Conservation (phyloP, 805 yeast genomes). For the Metschnikowia santaceciliae region DNA sequence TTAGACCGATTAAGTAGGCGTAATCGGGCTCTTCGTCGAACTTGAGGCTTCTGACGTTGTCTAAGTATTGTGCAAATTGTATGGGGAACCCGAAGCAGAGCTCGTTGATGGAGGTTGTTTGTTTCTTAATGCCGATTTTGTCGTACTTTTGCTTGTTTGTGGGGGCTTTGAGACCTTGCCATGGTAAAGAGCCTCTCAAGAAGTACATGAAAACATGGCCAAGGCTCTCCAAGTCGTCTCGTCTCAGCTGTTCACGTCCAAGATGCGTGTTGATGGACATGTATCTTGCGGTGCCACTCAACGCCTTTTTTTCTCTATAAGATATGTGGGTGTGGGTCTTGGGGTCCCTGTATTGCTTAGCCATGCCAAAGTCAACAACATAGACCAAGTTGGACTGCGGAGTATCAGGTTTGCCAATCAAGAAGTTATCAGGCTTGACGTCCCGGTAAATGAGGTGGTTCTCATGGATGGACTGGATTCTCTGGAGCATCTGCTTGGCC, state of each 20-base stretch:
- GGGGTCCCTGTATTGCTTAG: constrained; percentile 96
- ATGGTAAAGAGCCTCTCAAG: constrained; percentile 89
- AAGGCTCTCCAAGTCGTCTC: constrained; percentile 94
- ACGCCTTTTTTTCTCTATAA: constrained; percentile 89
- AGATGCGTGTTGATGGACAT: constrained; percentile 97
- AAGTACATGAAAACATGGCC: constrained; percentile 97
- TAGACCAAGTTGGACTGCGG: constrained; percentile 82
- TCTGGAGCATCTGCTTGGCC: constrained; percentile 88
- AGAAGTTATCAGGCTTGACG: constrained; percentile 95
- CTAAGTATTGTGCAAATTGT: constrained; percentile 89
- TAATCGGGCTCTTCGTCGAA: constrained; percentile 96
- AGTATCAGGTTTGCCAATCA: constrained; percentile 85
- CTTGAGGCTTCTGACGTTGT: constrained; percentile 79
- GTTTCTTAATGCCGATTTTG: constrained; percentile 94
- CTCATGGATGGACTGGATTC: constrained; percentile 83
- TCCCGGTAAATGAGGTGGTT: constrained; percentile 92
- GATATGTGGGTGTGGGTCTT: constrained; percentile 94
- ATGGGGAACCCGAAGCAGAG: constrained; percentile 86
- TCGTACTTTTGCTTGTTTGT: constrained; percentile 97
- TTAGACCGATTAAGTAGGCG: constrained; percentile 72
- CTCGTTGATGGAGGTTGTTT: constrained; percentile 80
- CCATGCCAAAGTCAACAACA: constrained; percentile 98
- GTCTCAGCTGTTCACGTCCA: constrained; percentile 93
- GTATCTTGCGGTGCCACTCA: constrained; percentile 97
- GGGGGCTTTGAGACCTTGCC: constrained; percentile 99